Conservation (phyloP, 1,284 basidiomycete genomes). For the Cutaneotrichosporon dermatis region DNA sequence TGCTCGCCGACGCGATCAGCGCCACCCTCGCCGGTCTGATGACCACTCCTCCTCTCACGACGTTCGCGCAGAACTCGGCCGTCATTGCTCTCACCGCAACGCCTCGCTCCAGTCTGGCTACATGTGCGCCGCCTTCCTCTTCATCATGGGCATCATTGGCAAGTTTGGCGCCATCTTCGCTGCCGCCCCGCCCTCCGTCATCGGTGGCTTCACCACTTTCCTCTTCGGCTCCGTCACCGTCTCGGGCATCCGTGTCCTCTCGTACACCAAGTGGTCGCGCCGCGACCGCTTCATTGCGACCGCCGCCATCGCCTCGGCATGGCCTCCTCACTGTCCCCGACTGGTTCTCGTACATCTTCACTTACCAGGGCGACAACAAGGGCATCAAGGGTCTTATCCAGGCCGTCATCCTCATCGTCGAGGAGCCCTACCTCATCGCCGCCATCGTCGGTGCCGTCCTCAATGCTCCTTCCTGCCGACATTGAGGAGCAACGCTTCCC, state of each 20-base stretch:
- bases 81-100: conserved; percentile 39
- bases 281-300: conserved; percentile 71
- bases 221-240: conserved; percentile 48
- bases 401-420: conserved; percentile 71
- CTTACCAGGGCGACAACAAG: conserved; percentile 53
- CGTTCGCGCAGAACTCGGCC: conserved; percentile 37
- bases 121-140: conserved; percentile 32
- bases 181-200: conserved; percentile 25
- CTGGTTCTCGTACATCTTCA: conserved; percentile 44
- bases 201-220: conserved; percentile 38
- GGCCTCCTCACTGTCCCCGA: conserved; percentile 55
- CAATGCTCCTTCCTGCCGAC: conserved; percentile 9
- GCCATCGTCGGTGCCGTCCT: conserved; percentile 31
- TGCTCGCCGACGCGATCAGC: conserved; percentile 32
- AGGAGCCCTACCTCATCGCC: conserved; percentile 54
- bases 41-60: conserved; percentile 34
- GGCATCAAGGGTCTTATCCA: conserved; percentile 71
- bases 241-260: conserved; percentile 69
- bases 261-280: conserved; percentile 62
- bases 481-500: no score
- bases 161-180: conserved; percentile 37
- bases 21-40: conserved; percentile 31
- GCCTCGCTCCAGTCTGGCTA: conserved; percentile 32
- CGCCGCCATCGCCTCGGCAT: conserved; percentile 71
- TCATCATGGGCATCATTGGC: conserved; percentile 35